phyloP scores from a whole-genome alignment of 129 eudicot genomes.

The Artemisia annua region DNA sequence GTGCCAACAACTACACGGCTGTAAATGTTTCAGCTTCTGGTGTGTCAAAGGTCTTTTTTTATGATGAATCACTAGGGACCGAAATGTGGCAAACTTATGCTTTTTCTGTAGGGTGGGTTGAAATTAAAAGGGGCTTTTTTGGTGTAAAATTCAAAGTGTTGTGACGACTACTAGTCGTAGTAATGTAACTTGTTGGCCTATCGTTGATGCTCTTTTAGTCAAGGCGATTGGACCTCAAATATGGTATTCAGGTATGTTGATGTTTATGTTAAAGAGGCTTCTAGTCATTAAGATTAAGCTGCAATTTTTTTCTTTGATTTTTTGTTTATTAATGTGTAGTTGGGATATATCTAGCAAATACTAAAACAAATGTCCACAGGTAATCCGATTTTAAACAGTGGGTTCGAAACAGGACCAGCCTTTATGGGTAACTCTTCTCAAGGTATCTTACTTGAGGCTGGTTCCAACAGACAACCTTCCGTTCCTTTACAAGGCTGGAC shows the following conservation, averaged over 20 bases:
- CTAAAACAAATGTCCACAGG: conserved; percentile 10
- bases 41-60: conserved; percentile 24
- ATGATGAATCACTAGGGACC: conserved; percentile 19
- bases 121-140: conserved; percentile 6
- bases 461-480: not conserved
- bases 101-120: conserved; percentile 25
- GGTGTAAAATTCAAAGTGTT: conserved; percentile 34
- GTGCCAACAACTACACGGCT: conserved; percentile 29
- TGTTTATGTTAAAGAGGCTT: not conserved
- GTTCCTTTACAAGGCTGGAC: too few species aligned
- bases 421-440: conserved; percentile 38
- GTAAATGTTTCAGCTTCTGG: conserved; percentile 33
- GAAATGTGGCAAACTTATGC: conserved; percentile 41
- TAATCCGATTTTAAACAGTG: conserved; percentile 28
- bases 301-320: not conserved
- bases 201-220: conserved; percentile 28
- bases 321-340: not conserved
- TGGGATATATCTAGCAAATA: not conserved
- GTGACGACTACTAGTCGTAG: not conserved
- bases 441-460: conserved; percentile 36
- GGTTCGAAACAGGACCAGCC: conserved; percentile 40
- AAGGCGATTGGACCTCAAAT: not conserved
- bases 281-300: too few species aligned
- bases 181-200: conserved; percentile 37
- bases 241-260: conserved; percentile 25